Evolutionary conservation across 768 basidiomycete genomes (phyloP).

Genomic region (Trametes gibbosa): DNA sequence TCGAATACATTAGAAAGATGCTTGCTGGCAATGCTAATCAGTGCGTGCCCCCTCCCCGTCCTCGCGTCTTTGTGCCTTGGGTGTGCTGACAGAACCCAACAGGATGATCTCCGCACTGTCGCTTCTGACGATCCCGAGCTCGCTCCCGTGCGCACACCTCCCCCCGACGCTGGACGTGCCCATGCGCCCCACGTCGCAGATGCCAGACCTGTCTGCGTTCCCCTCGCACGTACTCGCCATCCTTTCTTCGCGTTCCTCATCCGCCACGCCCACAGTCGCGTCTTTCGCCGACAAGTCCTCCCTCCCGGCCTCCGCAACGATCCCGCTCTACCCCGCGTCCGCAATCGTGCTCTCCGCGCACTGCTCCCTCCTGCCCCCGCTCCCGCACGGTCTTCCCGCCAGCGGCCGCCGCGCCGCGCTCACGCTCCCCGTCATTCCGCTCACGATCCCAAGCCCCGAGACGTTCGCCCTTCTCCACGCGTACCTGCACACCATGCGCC

Average conservation of each 20-base stretch:
- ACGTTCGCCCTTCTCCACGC: conserved; percentile 57
- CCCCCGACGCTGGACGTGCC: conserved; percentile 27
- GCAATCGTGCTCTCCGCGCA: conserved; percentile 66
- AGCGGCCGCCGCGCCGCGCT: conserved; percentile 30
- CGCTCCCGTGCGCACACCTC: conserved; percentile 28
- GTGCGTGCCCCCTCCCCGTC: conserved; percentile 14
- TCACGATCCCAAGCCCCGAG: conserved; percentile 60
- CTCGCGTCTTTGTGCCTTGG: background rate
- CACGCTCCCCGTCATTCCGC: conserved; percentile 55
- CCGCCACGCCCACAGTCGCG: conserved; percentile 28
- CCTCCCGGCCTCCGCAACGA: conserved; percentile 26
- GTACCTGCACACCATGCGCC: conserved; percentile 66
- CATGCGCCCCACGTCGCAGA: conserved; percentile 24
- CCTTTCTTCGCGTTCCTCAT: conserved; percentile 32
- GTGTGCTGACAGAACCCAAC: background rate
- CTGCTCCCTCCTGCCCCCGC: conserved; percentile 60
- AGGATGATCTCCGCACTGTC: conserved; percentile 28
- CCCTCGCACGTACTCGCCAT: conserved; percentile 14
- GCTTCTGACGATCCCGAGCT: conserved; percentile 26
- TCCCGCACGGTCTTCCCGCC: conserved; percentile 39
- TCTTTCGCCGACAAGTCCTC: conserved; percentile 26
- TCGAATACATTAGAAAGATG: conserved; percentile 59
- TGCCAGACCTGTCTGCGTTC: conserved; percentile 9
- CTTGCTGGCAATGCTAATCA: conserved; percentile 27
- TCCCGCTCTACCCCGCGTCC: conserved; percentile 63